Conservation (phyloP, 2,329 filamentous ascomycete genomes). For the Exophiala viscosa region DNA sequence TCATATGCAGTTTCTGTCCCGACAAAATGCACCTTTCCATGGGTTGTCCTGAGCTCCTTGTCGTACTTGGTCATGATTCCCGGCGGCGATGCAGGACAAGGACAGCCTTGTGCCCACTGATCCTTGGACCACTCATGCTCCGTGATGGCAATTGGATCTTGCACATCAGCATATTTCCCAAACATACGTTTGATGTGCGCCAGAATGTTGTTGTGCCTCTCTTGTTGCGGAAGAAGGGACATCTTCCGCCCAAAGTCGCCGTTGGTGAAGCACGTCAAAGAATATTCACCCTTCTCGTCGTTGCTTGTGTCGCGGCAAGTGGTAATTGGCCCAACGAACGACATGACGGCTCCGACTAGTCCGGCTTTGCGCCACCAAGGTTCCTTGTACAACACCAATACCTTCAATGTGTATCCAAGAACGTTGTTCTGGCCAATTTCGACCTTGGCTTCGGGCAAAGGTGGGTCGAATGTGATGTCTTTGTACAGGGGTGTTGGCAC, state of each 20-base stretch:
- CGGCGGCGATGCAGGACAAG: constrained; percentile 37
- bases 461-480: constrained; percentile 47
- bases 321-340: constrained; percentile 45
- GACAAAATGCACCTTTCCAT: constrained; percentile 50
- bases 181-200: constrained; percentile 18
- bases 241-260: constrained; percentile 18
- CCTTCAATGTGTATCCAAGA: constrained; percentile 52
- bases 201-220: constrained; percentile 15
- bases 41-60: constrained; percentile 33
- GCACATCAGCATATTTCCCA: constrained; percentile 17
- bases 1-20: constrained; percentile 53
- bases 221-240: constrained; percentile 16
- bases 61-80: constrained; percentile 37
- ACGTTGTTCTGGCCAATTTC: constrained; percentile 34
- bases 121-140: constrained; percentile 37
- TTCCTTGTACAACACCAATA: constrained; percentile 42
- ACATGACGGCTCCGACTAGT: constrained; percentile 42
- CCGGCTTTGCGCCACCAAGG: constrained; percentile 44
- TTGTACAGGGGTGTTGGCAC: constrained; percentile 47
- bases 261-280: constrained; percentile 34
- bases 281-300: constrained; percentile 26
- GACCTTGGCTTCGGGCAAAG: constrained; percentile 42
- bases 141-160: constrained; percentile 15
- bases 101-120: constrained; percentile 40
- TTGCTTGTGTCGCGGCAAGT: constrained; percentile 47